Evolutionary conservation across 2,329 filamentous ascomycete genomes (phyloP).

Genomic region (Chlorencoelia australis): DNA sequence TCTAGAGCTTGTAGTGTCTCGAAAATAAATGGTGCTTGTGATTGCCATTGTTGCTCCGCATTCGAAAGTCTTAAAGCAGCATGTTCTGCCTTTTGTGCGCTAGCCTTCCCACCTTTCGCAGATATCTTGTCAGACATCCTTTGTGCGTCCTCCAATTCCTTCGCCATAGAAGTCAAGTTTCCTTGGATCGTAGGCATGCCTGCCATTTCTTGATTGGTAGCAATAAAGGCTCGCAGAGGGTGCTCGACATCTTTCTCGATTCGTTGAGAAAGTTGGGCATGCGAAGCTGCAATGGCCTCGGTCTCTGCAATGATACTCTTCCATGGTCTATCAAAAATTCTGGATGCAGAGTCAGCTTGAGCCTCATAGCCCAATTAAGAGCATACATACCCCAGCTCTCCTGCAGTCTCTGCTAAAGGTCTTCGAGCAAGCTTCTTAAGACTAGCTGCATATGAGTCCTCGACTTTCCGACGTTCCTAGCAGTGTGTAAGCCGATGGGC

Average conservation of each 20-base stretch:
- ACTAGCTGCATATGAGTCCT: slow-evolving; percentile 78
- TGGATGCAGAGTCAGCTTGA: slow-evolving; percentile 32
- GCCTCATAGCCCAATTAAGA: slow-evolving; percentile 3
- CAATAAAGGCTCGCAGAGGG: slow-evolving; percentile 67
- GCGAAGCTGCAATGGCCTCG: slow-evolving; percentile 72
- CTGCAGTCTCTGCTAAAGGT: slow-evolving; percentile 62
- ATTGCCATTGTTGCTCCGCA: slow-evolving; percentile 81
- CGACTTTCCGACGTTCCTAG: slow-evolving; percentile 84
- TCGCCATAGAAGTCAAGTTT: slow-evolving; percentile 72
- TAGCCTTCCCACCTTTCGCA: slow-evolving; percentile 68
- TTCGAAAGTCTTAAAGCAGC: slow-evolving; percentile 65
- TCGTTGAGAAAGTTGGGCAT: slow-evolving; percentile 68
- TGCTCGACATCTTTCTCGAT: slow-evolving; percentile 84
- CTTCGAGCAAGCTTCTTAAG: slow-evolving; percentile 72
- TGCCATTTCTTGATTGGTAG: slow-evolving; percentile 63
- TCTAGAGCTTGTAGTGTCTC: slow-evolving; percentile 87
- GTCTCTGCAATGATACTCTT: slow-evolving; percentile 73
- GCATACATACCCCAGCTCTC: slow-evolving; percentile 71
- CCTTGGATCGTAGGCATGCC: slow-evolving; percentile 72
- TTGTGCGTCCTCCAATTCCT: slow-evolving; percentile 74
- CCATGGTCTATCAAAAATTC: slow-evolving; percentile 87
- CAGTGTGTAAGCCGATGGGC: slow-evolving; percentile 18
- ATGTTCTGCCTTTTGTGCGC: slow-evolving; percentile 64
- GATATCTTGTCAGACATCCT: slow-evolving; percentile 77
- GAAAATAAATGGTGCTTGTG: slow-evolving; percentile 88